Conservation (phyloP, 2,329 filamentous ascomycete species). For the Microsporum ferrugineum region DNA sequence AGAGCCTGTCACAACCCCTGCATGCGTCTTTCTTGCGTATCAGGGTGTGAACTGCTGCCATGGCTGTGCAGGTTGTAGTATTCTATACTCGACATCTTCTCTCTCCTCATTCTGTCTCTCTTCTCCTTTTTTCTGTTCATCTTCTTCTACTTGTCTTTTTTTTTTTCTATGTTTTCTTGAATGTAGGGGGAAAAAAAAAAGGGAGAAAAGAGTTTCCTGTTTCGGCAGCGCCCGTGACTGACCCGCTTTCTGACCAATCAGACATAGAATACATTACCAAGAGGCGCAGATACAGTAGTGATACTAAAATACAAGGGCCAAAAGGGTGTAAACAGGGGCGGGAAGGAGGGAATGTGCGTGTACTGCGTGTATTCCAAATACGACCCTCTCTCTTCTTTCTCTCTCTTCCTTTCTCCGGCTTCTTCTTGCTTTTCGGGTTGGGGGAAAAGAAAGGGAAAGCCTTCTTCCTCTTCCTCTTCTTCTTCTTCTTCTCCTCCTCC, state of each 20-base stretch:
- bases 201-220: background rate
- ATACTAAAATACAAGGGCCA: background rate
- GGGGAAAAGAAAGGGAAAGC: too few species aligned
- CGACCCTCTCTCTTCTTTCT: background rate
- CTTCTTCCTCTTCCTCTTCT: background rate
- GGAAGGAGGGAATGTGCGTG: too few species aligned
- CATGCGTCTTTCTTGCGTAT: background rate
- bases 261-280: background rate
- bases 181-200: background rate
- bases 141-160: background rate
- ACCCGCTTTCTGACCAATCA: background rate
- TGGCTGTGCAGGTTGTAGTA: too few species aligned
- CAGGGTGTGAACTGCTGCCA: background rate
- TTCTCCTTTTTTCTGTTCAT: background rate
- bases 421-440: background rate
- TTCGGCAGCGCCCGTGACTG: background rate
- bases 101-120: background rate
- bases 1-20: conserved; percentile 1
- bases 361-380: too few species aligned
- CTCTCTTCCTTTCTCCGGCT: background rate
- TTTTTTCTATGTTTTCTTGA: background rate
- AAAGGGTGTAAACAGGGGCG: background rate
- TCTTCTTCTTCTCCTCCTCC: background rate
- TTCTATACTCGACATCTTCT: too few species aligned
- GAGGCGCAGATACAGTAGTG: background rate